Evolutionary conservation across 805 yeast genomes (phyloP).

Genomic region (Candida sanyiensis): DNA sequence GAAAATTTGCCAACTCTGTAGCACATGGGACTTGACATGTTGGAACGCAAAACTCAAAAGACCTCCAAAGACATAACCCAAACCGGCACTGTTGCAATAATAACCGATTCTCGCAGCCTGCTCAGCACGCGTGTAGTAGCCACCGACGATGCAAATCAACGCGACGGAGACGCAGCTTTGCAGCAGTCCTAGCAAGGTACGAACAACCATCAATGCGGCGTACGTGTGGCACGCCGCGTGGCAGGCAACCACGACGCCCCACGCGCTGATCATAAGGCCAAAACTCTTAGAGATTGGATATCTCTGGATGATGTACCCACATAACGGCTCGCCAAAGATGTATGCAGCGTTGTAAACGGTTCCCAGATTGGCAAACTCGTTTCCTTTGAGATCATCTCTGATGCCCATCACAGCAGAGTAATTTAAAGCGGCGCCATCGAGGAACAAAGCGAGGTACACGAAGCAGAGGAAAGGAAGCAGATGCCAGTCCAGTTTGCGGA

Average conservation of each 20-base stretch:
- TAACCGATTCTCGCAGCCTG: conserved; percentile 46
- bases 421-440: conserved; percentile 49
- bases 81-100: conserved; percentile 49
- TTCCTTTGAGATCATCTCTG: conserved; percentile 38
- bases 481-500: conserved; percentile 14
- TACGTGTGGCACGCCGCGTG: conserved; percentile 46
- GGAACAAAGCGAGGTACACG: conserved; percentile 46
- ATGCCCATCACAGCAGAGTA: conserved; percentile 64
- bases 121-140: conserved; percentile 51
- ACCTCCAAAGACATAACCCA: conserved; percentile 38
- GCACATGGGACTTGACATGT: conserved; percentile 35
- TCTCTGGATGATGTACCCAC: conserved; percentile 40
- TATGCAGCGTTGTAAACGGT: conserved; percentile 47
- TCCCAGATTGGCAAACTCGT: conserved; percentile 44
- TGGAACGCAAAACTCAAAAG: conserved; percentile 45
- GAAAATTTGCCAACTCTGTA: conserved; percentile 52
- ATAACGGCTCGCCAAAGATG: conserved; percentile 45
- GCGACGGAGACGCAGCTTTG: conserved; percentile 50
- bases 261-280: conserved; percentile 36
- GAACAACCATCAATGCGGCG: conserved; percentile 45
- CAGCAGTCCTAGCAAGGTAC: conserved; percentile 45
- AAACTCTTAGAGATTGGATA: conserved; percentile 48
- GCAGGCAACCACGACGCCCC: conserved; percentile 45
- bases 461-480: conserved; percentile 34
- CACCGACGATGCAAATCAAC: conserved; percentile 46